phyloP scores from a whole-genome alignment of 2,329 filamentous ascomycete species.

The Trichophyton benhamiae region DNA sequence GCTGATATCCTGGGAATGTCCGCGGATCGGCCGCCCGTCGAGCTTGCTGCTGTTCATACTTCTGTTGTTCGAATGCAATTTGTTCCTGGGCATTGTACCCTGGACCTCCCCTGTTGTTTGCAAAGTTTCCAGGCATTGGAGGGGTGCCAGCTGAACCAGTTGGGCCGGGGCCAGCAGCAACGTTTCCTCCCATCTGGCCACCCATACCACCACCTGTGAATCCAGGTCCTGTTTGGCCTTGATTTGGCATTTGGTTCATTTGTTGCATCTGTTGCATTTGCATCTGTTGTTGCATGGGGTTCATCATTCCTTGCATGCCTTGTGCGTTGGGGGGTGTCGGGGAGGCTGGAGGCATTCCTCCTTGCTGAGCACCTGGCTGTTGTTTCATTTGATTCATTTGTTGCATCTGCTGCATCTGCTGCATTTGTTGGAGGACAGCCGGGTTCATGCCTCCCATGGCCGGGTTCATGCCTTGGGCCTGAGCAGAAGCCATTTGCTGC shows the following conservation, averaged over 20 bases:
- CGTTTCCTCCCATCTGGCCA: constrained; percentile 22
- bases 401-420: constrained; percentile 54
- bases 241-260: constrained; percentile 41
- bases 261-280: constrained; percentile 55
- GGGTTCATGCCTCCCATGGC: constrained; percentile 57
- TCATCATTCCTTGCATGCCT: constrained; percentile 46
- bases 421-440: constrained; percentile 63
- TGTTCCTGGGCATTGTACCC: constrained; percentile 60
- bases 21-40: constrained; percentile 39
- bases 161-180: constrained; percentile 28
- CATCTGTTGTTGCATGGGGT: constrained; percentile 67
- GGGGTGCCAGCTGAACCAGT: constrained; percentile 40
- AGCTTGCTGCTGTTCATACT: constrained; percentile 57
- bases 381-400: constrained; percentile 20
- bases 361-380: constrained; percentile 14
- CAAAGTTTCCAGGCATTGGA: constrained; percentile 28
- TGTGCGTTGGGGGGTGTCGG: constrained; percentile 40
- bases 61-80: constrained; percentile 63
- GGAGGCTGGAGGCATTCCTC: constrained; percentile 25
- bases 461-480: constrained; percentile 51
- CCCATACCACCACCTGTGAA: constrained; percentile 22
- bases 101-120: constrained; percentile 35
- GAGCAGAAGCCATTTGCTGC: constrained; percentile 59
- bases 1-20: constrained; percentile 33
- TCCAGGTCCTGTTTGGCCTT: constrained; percentile 30